Evolutionary conservation across 345 rosid species (phyloP).

Genomic region (sweet orange (Citrus sinensis)): DNA sequence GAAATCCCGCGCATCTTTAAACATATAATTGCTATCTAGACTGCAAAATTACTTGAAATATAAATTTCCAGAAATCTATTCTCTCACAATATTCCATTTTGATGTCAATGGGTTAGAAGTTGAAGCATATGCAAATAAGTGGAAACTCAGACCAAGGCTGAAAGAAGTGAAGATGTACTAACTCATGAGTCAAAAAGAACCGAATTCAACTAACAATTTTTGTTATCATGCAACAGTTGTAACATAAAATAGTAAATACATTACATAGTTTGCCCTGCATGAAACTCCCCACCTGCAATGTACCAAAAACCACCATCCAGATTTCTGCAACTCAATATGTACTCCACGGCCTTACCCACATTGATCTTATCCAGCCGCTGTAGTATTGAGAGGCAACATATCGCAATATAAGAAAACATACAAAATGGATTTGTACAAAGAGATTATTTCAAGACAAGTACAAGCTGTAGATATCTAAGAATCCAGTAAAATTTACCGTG

Average conservation of each 20-base stretch:
- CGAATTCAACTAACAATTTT: background rate
- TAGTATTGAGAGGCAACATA: constrained; percentile 77
- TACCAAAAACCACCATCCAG: constrained; percentile 95
- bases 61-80: too few species aligned
- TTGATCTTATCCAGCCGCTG: constrained; percentile 54
- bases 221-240: background rate
- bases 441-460: background rate
- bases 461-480: background rate
- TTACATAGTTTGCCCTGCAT: constrained; percentile 86
- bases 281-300: constrained; percentile 88
- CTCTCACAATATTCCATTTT: too few species aligned
- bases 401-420: constrained; percentile 83
- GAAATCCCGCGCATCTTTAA: too few species aligned
- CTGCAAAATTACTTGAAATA: background rate
- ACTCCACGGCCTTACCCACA: constrained; percentile 69
- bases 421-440: constrained; percentile 8
- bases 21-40: background rate
- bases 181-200: background rate
- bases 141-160: background rate
- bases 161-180: background rate
- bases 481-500: constrained; percentile 46
- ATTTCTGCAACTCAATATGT: constrained; percentile 82
- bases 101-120: background rate
- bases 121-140: background rate
- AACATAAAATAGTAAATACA: background rate